A percentile compares a stretch with the other conserved stretches of the same genome.
phyloP scores from a whole-genome alignment of 345 rosid genomes.

The Populus euphratica region DNA sequence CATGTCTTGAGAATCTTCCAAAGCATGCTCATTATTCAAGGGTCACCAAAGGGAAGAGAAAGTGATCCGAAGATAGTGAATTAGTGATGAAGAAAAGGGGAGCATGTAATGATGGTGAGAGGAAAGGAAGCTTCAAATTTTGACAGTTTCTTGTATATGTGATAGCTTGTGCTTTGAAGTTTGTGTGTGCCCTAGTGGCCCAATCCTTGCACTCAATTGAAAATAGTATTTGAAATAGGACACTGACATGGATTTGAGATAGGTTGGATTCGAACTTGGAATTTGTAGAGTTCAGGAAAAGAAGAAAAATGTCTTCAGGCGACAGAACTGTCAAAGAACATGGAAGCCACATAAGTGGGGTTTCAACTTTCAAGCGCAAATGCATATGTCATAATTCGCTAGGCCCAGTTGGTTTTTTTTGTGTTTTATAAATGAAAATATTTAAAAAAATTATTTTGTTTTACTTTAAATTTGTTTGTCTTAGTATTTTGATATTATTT shows the following conservation, averaged over 20 bases:
- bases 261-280: not conserved
- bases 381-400: no score
- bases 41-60: slow-evolving; percentile 16
- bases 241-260: not conserved
- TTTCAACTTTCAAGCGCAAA: not conserved
- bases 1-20: slow-evolving; percentile 24
- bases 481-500: no score
- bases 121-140: slow-evolving; percentile 10
- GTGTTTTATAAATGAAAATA: no score
- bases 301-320: not conserved
- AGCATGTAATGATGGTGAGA: slow-evolving; percentile 5
- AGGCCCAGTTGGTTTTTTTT: no score
- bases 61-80: not conserved
- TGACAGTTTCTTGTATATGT: not conserved
- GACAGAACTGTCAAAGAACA: not conserved
- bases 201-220: not conserved
- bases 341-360: not conserved
- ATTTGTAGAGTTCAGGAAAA: not conserved
- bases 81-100: not conserved
- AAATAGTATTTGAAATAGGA: not conserved
- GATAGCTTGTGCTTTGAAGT: not conserved
- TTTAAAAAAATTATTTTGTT: no score
- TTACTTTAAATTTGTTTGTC: no score
- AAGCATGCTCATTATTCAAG: slow-evolving; percentile 2
- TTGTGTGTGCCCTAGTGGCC: slow-evolving; percentile 4